Evolutionary conservation across 2,329 filamentous ascomycete genomes (phyloP).

Genomic region (Monilinia fructigena): DNA sequence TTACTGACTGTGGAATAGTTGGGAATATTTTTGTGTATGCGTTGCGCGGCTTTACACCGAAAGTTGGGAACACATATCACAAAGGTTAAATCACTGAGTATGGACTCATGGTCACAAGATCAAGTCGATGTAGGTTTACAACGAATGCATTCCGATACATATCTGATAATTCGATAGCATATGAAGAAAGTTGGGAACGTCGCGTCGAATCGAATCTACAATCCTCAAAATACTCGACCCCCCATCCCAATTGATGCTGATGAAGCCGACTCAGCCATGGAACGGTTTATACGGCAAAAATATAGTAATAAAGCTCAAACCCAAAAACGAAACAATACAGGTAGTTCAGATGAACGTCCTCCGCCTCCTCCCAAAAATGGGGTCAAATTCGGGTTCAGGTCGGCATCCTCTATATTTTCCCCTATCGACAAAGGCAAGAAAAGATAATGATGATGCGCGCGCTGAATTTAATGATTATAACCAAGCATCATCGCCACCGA

Average conservation of each 20-base stretch:
- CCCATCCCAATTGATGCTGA: constrained; percentile 87
- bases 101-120: constrained; percentile 95
- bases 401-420: constrained; percentile 55
- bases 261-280: constrained; percentile 91
- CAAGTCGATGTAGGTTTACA: constrained; percentile 78
- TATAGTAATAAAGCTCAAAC: constrained; percentile 66
- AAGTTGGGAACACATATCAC: constrained; percentile 97
- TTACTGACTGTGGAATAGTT: constrained; percentile 54
- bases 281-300: constrained; percentile 91
- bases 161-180: constrained; percentile 54
- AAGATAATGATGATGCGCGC: constrained; percentile 29
- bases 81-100: constrained; percentile 97
- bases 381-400: constrained; percentile 61
- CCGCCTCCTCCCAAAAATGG: constrained; percentile 63
- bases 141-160: background rate
- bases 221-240: constrained; percentile 78
- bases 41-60: constrained; percentile 90
- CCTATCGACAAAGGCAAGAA: constrained; percentile 50
- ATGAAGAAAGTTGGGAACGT: constrained; percentile 93
- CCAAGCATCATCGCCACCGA: constrained; percentile 33
- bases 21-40: constrained; percentile 96
- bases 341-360: constrained; percentile 50
- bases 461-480: constrained; percentile 27
- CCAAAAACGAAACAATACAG: constrained; percentile 44
- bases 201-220: constrained; percentile 84